Evolutionary conservation across 1,284 basidiomycete genomes (phyloP), one percentile per base, ranked within the genome.

Genomic region (Schizophyllum commune): DNA sequence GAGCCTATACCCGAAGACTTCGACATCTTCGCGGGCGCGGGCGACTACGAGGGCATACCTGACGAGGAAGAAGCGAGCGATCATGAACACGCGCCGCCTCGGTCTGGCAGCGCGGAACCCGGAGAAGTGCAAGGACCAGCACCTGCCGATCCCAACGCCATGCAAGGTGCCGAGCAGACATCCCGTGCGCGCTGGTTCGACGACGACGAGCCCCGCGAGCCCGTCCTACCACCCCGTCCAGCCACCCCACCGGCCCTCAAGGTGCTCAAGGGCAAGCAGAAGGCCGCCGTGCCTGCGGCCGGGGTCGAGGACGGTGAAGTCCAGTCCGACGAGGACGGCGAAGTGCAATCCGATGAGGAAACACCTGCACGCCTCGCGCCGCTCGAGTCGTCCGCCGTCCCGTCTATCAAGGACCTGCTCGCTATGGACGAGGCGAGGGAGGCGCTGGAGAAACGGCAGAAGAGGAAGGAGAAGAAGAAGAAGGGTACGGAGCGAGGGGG

Each of bases 11-110:
- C 78, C 52, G 81, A 84, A 19, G 80, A 89, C 60, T 78, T 88
- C 61, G 84, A 91, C 68, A 96, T 96, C 60, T 97, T 97, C 71
- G 91, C 85, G 0, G 94, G 80, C 58, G 92, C 84, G 1, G 93
- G 89, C 7, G 91, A 93, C 53, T 97, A 96, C 71, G 79, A 86
- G 58, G 92, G 89, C 1, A 68, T 90, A 15, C 81, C 82, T 56
- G 83, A 83, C 20, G 78, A 79, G 15, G 81, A 79, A 13, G 76
- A 76, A 22, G 75, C 76, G 32, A 75, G 71, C 7, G 67, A 67
- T 32, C 66, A 64, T 32, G 61, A 54, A 27, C 3, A 27, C 5
- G 27, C 27, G 5, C 27, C 3, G 27, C 27, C 27, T 3, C 27
- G 27, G 27, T 5, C 27, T 27, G 27, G 27, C 27, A 27, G 27